These are phyloP conservation scores for Taiwanofungus camphoratus DNA, from an alignment of 1,284 basidiomycete genomes.

Conservation along the genomic window DNA sequence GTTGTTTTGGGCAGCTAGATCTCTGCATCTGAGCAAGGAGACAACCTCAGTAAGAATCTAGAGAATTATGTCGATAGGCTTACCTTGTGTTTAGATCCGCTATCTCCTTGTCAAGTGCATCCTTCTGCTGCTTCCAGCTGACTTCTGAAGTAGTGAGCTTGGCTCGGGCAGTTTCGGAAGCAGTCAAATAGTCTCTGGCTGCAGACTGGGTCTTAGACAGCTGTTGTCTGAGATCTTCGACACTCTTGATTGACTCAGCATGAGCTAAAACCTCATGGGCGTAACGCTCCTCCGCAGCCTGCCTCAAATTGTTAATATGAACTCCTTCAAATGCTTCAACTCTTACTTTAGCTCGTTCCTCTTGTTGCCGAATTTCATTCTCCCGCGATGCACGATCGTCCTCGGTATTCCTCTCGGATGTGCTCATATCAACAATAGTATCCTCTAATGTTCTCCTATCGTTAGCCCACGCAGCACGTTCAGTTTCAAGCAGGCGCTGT, in stretches of 20 bases:
- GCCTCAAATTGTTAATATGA: not conserved
- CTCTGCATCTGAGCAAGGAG: conserved; percentile 52
- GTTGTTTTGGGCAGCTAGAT: conserved; percentile 73
- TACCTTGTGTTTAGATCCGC: conserved; percentile 66
- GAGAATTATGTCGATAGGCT: conserved; percentile 12
- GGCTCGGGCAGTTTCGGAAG: conserved; percentile 68
- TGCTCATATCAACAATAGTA: conserved; percentile 70
- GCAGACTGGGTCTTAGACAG: conserved; percentile 45
- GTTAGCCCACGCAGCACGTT: conserved; percentile 61
- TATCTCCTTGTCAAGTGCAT: conserved; percentile 73
- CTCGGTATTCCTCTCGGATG: conserved; percentile 60
- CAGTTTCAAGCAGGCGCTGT: conserved; percentile 58
- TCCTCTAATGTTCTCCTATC: conserved; percentile 80
- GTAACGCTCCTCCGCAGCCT: conserved; percentile 80
- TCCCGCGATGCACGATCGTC: conserved; percentile 60
- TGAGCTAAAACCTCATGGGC: conserved; percentile 77
- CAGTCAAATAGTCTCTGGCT: conserved; percentile 50
- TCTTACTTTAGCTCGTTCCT: conserved; percentile 64
- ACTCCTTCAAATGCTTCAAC: conserved; percentile 2
- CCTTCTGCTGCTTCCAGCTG: conserved; percentile 79
- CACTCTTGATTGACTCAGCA: conserved; percentile 73
- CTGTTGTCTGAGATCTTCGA: conserved; percentile 62
- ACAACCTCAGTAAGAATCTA: not conserved
- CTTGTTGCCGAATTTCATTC: conserved; percentile 57
- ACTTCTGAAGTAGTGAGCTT: conserved; percentile 65